phyloP scores from a whole-genome alignment of 202 grass and related monocot genomes.

The Schoenoplectus tabernaemontani region DNA sequence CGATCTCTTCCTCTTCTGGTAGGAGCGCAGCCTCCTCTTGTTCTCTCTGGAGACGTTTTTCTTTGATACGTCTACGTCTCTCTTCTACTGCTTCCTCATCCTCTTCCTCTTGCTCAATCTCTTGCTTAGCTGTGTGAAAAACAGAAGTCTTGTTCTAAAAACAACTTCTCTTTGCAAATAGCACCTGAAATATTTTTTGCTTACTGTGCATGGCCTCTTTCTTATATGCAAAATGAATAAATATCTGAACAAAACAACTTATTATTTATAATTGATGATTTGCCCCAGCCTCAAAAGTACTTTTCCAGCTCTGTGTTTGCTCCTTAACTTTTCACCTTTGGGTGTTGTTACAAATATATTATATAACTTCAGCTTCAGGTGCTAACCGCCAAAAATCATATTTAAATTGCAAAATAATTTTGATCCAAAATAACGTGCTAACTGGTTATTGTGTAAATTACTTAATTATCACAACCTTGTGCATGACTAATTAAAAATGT shows the following conservation, averaged over 20 bases:
- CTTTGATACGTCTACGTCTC: conserved; percentile 57
- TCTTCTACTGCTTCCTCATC: conserved; percentile 79
- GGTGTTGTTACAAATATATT: background rate
- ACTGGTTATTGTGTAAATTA: no score
- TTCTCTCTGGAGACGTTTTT: conserved; percentile 29
- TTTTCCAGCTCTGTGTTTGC: background rate
- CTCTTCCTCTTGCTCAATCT: conserved; percentile 56
- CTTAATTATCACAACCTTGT: no score
- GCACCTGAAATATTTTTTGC: background rate
- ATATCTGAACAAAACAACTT: background rate
- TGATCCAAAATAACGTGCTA: background rate
- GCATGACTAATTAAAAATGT: no score
- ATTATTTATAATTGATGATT: background rate
- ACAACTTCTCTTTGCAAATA: background rate
- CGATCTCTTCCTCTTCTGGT: conserved; percentile 53
- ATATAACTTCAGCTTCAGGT: background rate
- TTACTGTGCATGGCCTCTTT: background rate
- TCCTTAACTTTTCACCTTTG: background rate
- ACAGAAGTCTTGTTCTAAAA: background rate
- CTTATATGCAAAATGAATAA: background rate
- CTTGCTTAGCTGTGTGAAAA: conserved; percentile 26
- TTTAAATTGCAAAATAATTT: background rate
- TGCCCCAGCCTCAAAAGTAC: background rate
- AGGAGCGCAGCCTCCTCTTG: conserved; percentile 62
- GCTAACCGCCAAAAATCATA: background rate